Conservation (phyloP, 805 yeast species). For the Candida dajiaensis region DNA sequence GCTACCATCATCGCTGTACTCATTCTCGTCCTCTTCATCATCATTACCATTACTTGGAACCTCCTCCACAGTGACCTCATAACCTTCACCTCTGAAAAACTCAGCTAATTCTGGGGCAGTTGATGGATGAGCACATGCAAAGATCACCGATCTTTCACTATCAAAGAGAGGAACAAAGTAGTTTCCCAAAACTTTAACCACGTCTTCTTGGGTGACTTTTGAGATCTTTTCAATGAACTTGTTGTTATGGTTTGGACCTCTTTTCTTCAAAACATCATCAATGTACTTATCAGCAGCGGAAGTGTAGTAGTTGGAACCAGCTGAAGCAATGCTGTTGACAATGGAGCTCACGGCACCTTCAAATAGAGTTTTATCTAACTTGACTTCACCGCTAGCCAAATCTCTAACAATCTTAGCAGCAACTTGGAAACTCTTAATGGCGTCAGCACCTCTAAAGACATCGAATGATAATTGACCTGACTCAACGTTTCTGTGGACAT, state of each 20-base stretch:
- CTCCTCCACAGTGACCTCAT: slow-evolving; percentile 52
- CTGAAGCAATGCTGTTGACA: slow-evolving; percentile 64
- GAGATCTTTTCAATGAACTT: slow-evolving; percentile 48
- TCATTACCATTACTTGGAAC: slow-evolving; percentile 23
- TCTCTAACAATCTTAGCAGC: slow-evolving; percentile 61
- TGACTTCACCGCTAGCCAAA: slow-evolving; percentile 45
- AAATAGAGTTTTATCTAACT: slow-evolving; percentile 53
- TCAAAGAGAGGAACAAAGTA: slow-evolving; percentile 67
- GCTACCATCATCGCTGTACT: slow-evolving; percentile 15
- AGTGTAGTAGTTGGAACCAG: slow-evolving; percentile 55
- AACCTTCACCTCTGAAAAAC: slow-evolving; percentile 51
- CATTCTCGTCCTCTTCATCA: slow-evolving; percentile 15
- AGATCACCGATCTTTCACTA: slow-evolving; percentile 48
- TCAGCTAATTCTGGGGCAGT: slow-evolving; percentile 41
- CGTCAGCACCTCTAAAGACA: slow-evolving; percentile 82
- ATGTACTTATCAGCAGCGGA: slow-evolving; percentile 64
- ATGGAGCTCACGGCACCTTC: slow-evolving; percentile 74
- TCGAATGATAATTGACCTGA: slow-evolving; percentile 60
- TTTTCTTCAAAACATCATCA: slow-evolving; percentile 58
- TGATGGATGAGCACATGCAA: slow-evolving; percentile 69
- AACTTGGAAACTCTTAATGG: slow-evolving; percentile 51
- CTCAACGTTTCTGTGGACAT: slow-evolving; percentile 52
- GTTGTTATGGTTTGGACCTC: slow-evolving; percentile 63
- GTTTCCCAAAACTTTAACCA: slow-evolving; percentile 42
- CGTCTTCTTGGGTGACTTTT: slow-evolving; percentile 46